phyloP scores from a whole-genome alignment of 192 early-diverging fungal genomes.

The Linnemannia schmuckeri region DNA sequence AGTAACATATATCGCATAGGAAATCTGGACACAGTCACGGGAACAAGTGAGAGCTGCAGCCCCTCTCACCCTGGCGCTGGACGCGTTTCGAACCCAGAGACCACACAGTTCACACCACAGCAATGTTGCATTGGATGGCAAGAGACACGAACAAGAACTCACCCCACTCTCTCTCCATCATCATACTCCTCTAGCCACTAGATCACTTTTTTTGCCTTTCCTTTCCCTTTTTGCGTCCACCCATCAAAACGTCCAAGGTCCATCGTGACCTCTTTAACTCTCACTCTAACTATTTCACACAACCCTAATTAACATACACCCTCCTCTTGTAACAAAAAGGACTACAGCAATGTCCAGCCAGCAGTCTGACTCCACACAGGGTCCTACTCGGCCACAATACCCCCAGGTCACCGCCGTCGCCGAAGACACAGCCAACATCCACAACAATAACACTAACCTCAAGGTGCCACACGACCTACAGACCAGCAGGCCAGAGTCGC shows the following conservation, averaged over 20 bases:
- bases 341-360: neutral
- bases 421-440: neutral
- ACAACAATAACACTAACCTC: slow-evolving; percentile 3
- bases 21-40: neutral
- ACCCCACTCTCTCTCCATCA: too few relatives aligned
- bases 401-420: neutral
- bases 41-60: neutral
- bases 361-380: neutral
- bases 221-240: too few relatives aligned
- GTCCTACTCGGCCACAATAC: slow-evolving; percentile 1
- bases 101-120: neutral
- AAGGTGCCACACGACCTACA: slow-evolving; percentile 16
- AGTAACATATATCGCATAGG: neutral
- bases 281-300: too few relatives aligned
- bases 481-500: slow-evolving; percentile 38
- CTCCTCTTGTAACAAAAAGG: neutral
- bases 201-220: too few relatives aligned
- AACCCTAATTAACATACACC: neutral
- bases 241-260: too few relatives aligned
- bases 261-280: too few relatives aligned
- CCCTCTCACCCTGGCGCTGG: neutral
- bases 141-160: neutral
- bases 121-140: neutral
- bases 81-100: slow-evolving; percentile 7
- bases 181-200: too few relatives aligned